These are phyloP conservation scores for Kwoniella bestiolae DNA, from an alignment of 768 basidiomycete species.

Conservation along the genomic window DNA sequence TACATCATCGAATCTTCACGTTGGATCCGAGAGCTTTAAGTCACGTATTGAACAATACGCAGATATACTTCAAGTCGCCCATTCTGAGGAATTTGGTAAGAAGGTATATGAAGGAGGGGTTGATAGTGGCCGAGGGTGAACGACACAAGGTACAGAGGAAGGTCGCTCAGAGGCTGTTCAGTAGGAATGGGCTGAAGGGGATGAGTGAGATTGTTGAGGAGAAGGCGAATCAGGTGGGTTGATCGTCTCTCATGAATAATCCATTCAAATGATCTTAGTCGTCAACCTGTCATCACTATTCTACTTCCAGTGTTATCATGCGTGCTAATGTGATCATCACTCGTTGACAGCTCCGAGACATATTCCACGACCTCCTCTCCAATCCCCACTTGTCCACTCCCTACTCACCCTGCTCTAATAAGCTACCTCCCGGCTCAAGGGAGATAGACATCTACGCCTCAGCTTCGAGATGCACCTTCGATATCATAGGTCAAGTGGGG, in stretches of 20 bases:
- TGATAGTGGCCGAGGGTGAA: slow-evolving; percentile 35
- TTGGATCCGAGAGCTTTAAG: slow-evolving; percentile 29
- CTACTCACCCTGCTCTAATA: not conserved
- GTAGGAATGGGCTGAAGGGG: slow-evolving; percentile 24
- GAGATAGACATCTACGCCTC: slow-evolving; percentile 31
- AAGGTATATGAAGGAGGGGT: slow-evolving; percentile 30
- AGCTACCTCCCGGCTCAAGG: not conserved
- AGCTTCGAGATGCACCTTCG: slow-evolving; percentile 24
- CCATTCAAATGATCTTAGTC: not conserved
- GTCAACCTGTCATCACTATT: not conserved
- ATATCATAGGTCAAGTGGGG: slow-evolving; percentile 32
- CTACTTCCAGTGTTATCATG: not conserved
- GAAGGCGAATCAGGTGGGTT: slow-evolving; percentile 31
- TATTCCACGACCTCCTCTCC: slow-evolving; percentile 22
- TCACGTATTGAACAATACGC: slow-evolving; percentile 24
- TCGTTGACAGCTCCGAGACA: slow-evolving; percentile 22
- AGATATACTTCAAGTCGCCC: slow-evolving; percentile 25
- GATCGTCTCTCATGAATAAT: not conserved
- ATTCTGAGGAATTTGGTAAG: slow-evolving; percentile 22
- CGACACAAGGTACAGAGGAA: slow-evolving; percentile 35
- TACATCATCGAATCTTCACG: slow-evolving; percentile 32
- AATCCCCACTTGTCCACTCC: slow-evolving; percentile 13
- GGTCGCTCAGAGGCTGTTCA: slow-evolving; percentile 31
- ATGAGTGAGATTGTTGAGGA: slow-evolving; percentile 28
- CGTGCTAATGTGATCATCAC: not conserved